A percentile compares a stretch with the other conserved stretches of the same genome.
Conservation (phyloP, 768 basidiomycete genomes). For the Favolaschia claudopus region DNA sequence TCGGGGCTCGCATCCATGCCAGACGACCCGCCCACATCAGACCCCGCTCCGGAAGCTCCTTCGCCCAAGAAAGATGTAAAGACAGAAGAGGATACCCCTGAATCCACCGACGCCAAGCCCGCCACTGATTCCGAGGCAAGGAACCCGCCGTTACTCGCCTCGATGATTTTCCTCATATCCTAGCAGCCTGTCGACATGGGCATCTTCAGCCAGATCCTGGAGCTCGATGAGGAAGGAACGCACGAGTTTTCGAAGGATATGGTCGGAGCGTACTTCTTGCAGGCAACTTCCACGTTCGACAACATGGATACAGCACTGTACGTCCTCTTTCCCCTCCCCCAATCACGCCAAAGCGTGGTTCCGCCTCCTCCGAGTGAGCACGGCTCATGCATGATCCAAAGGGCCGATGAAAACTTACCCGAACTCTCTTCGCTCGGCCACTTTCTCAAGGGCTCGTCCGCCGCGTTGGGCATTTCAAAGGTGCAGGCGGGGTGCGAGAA, state of each 20-base stretch:
- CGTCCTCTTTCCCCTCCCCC: constrained; percentile 41
- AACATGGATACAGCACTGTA: constrained; percentile 84
- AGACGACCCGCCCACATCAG: too few relatives aligned
- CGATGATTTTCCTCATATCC: not conserved
- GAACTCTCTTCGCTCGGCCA: constrained; percentile 83
- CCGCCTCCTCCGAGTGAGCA: constrained; percentile 27
- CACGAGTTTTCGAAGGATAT: constrained; percentile 82
- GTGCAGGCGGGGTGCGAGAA: constrained; percentile 89
- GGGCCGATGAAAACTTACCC: constrained; percentile 63
- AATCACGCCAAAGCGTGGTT: constrained; percentile 7
- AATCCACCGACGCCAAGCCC: too few relatives aligned
- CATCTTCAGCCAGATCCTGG: constrained; percentile 85
- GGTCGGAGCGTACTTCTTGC: constrained; percentile 81
- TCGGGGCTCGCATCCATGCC: too few relatives aligned
- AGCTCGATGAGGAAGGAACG: constrained; percentile 86
- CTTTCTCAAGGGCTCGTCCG: constrained; percentile 97
- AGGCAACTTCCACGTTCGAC: constrained; percentile 78
- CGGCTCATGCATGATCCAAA: too few relatives aligned
- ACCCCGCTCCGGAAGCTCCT: too few relatives aligned
- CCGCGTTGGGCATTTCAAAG: constrained; percentile 83
- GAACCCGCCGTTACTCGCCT: not conserved
- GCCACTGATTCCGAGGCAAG: not conserved
- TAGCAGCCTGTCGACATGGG: constrained; percentile 70
- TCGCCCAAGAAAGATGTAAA: too few relatives aligned
- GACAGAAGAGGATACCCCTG: too few relatives aligned